Percentiles rank a stretch among this genome's conserved stretches.
phyloP scores from a whole-genome alignment of 306 rosid species.

The Castanea sativa region DNA sequence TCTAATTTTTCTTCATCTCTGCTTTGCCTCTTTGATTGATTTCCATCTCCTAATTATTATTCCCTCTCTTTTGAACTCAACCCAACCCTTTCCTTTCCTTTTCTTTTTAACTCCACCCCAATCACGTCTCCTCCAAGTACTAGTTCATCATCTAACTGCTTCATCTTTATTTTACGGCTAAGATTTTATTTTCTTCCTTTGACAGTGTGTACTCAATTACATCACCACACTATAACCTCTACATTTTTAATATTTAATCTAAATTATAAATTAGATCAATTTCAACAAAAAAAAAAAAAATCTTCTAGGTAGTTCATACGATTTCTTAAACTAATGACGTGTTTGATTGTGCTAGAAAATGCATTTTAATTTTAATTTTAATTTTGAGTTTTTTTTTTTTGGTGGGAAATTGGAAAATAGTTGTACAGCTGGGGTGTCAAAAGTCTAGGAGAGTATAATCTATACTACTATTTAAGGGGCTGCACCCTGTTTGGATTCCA shows the following conservation, averaged over 20 bases:
- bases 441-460: neutral
- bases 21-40: neutral
- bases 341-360: neutral
- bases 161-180: too few relatives aligned
- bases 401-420: neutral
- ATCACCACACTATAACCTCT: too few relatives aligned
- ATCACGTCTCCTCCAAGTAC: neutral
- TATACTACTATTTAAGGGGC: too few relatives aligned
- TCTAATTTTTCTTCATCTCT: neutral
- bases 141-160: too few relatives aligned
- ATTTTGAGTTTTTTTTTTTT: neutral
- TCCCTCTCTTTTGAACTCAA: neutral
- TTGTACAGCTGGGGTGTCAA: slow-evolving; percentile 5
- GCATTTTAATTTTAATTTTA: neutral
- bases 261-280: too few relatives aligned
- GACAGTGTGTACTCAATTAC: too few relatives aligned
- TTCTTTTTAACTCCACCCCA: neutral
- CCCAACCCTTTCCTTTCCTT: neutral
- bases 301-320: too few relatives aligned
- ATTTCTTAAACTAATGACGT: neutral
- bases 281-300: too few relatives aligned
- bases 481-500: too few relatives aligned
- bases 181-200: neutral
- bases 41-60: neutral
- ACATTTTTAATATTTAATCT: too few relatives aligned